Evolutionary conservation across 306 rosid species (phyloP), one percentile per base, ranked within the genome.

Genomic region (Sophora flavescens): DNA sequence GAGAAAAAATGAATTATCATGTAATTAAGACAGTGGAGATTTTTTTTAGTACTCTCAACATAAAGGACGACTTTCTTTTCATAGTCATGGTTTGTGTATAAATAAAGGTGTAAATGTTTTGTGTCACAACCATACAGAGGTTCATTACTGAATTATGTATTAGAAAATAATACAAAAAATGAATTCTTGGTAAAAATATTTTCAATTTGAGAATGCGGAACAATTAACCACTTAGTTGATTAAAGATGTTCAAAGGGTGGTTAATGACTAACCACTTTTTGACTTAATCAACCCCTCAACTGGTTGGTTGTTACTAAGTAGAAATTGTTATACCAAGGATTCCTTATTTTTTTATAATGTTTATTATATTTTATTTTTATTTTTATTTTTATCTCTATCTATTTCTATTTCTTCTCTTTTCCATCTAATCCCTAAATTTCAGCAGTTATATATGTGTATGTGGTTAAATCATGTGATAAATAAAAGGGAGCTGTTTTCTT

Each of bases 291-390:
- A 7, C 13, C 32, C 2, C 32, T 54, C 32, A 18, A 22, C n/a
- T n/a, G n/a, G n/a, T n/a, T n/a, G n/a, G 22, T 30, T 30, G 32
- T 53, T 53, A 54, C 13, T 7, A 7, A 17, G 60, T 54, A 30
- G 32, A 18, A 16, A 54, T 17, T 17, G 32, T 54, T 54, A 6
- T 54, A 8, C 11, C 60, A 54, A 18, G 30, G 8, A 54, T 17
- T 18, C 22, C 0, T 8, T 7, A n/a, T 16, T 6, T 6, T 2
- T 52, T 52, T 52, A 9, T 54, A 54, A 54, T 8, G 7, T 39
- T 54, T 54, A 54, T 11, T 54, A 54, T 54, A 54, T 22, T 54
- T 54, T 54, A 54, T 22, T n/a, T n/a, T n/a, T n/a, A n/a, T n/a
- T n/a, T n/a, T n/a, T n/a, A n/a, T 22, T 22, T 53, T 26, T 15